These are phyloP conservation scores for Colletotrichum agaves DNA, from an alignment of 2,329 filamentous ascomycete species.

Conservation along the genomic window DNA sequence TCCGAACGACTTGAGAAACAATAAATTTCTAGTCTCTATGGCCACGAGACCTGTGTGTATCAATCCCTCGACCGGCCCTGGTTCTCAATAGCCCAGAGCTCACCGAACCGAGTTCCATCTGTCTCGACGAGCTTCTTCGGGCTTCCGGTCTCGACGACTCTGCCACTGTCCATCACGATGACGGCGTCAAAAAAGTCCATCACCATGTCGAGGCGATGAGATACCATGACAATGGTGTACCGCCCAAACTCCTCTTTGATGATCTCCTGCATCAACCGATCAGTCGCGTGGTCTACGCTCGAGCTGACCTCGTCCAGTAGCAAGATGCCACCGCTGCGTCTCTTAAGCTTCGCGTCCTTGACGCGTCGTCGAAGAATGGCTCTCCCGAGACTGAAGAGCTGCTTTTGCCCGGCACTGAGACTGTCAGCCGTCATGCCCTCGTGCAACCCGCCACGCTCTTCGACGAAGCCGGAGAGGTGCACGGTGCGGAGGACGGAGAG, in stretches of 20 bases:
- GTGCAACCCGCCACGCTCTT: slow-evolving; percentile 42
- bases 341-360: slow-evolving; percentile 42
- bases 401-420: slow-evolving; percentile 65
- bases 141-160: slow-evolving; percentile 49
- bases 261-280: slow-evolving; percentile 54
- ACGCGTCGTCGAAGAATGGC: slow-evolving; percentile 58
- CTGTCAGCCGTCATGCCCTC: slow-evolving; percentile 53
- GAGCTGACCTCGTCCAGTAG: slow-evolving; percentile 57
- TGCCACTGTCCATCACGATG: slow-evolving; percentile 60
- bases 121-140: slow-evolving; percentile 35
- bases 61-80: slow-evolving; percentile 3
- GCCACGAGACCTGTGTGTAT: not conserved
- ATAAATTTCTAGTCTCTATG: too few relatives aligned
- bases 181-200: slow-evolving; percentile 61
- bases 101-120: slow-evolving; percentile 44
- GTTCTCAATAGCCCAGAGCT: slow-evolving; percentile 46
- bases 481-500: slow-evolving; percentile 43
- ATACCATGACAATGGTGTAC: slow-evolving; percentile 65
- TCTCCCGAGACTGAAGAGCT: slow-evolving; percentile 69
- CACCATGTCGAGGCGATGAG: slow-evolving; percentile 60
- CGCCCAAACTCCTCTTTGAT: slow-evolving; percentile 51
- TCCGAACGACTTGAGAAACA: too few relatives aligned
- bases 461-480: slow-evolving; percentile 43
- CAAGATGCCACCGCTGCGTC: slow-evolving; percentile 44
- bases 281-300: slow-evolving; percentile 54